Percentiles rank a stretch among this genome's conserved stretches.
Conservation (phyloP, 1,284 basidiomycete genomes). For the Prillingera fragicola region DNA sequence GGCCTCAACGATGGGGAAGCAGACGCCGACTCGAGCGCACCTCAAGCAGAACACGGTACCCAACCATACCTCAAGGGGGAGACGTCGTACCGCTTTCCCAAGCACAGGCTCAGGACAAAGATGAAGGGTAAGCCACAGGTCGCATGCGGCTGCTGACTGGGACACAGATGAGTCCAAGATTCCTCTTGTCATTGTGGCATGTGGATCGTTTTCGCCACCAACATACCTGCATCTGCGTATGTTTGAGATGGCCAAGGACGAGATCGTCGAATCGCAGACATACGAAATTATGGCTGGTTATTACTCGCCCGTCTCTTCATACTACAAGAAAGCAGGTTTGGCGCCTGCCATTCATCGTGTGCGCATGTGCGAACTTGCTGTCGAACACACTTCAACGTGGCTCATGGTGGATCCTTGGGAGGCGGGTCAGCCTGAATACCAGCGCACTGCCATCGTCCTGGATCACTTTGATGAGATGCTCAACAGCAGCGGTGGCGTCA, state of each 20-base stretch:
- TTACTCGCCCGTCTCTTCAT: slow-evolving; percentile 84
- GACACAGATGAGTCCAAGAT: slow-evolving; percentile 50
- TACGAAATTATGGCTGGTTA: slow-evolving; percentile 92
- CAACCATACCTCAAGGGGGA: slow-evolving; percentile 39
- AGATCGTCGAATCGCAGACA: slow-evolving; percentile 82
- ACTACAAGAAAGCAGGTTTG: slow-evolving; percentile 85
- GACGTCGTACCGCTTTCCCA: slow-evolving; percentile 46
- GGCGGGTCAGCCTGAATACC: slow-evolving; percentile 81
- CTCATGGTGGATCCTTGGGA: slow-evolving; percentile 96
- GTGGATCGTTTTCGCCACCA: slow-evolving; percentile 55
- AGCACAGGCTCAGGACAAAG: slow-evolving; percentile 43
- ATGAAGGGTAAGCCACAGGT: slow-evolving; percentile 47
- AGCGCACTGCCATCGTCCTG: slow-evolving; percentile 89
- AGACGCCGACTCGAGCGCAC: slow-evolving; percentile 42
- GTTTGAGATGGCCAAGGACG: slow-evolving; percentile 98
- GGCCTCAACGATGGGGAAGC: slow-evolving; percentile 47
- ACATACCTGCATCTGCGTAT: slow-evolving; percentile 65
- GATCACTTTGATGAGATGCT: slow-evolving; percentile 94
- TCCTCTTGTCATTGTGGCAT: slow-evolving; percentile 52
- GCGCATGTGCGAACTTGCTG: slow-evolving; percentile 79
- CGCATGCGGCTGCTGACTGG: neutral
- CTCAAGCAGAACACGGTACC: slow-evolving; percentile 35
- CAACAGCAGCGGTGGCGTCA: slow-evolving; percentile 66
- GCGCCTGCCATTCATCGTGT: slow-evolving; percentile 74
- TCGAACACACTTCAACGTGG: slow-evolving; percentile 58